Conservation (phyloP, 2,329 filamentous ascomycete genomes). For the Hypomyces perniciosus region DNA sequence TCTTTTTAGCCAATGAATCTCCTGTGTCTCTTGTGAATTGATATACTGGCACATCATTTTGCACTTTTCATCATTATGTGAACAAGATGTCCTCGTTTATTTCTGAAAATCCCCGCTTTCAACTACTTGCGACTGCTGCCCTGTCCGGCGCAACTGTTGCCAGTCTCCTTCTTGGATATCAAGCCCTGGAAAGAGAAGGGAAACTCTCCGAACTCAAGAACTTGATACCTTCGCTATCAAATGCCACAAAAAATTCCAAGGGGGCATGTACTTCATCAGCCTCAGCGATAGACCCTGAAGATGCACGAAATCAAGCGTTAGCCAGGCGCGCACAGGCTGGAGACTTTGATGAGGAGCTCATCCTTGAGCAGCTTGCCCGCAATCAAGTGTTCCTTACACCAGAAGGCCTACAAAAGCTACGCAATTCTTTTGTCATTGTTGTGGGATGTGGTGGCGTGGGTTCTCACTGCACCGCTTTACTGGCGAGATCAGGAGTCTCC, state of each 20-base stretch:
- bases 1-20: too few relatives aligned
- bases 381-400: slow-evolving; percentile 88
- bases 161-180: slow-evolving; percentile 55
- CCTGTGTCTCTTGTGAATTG: too few relatives aligned
- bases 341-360: slow-evolving; percentile 70
- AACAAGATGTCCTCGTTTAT: slow-evolving; percentile 39
- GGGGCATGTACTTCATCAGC: slow-evolving; percentile 38
- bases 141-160: slow-evolving; percentile 56
- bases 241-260: slow-evolving; percentile 16
- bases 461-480: slow-evolving; percentile 79
- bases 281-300: slow-evolving; percentile 49
- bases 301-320: slow-evolving; percentile 52
- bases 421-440: slow-evolving; percentile 76
- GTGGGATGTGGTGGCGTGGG: slow-evolving; percentile 94
- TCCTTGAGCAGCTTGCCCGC: slow-evolving; percentile 88
- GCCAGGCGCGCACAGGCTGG: slow-evolving; percentile 55
- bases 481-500: slow-evolving; percentile 85
- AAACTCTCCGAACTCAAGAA: slow-evolving; percentile 52
- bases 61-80: slow-evolving; percentile 10
- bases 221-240: slow-evolving; percentile 43
- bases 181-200: slow-evolving; percentile 50
- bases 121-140: slow-evolving; percentile 66
- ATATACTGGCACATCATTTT: not conserved
- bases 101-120: slow-evolving; percentile 44
- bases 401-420: slow-evolving; percentile 71